Percentiles rank a stretch among this genome's conserved stretches.
phyloP scores from a whole-genome alignment of 2,329 filamentous ascomycete genomes.

The Monascus ruber region DNA sequence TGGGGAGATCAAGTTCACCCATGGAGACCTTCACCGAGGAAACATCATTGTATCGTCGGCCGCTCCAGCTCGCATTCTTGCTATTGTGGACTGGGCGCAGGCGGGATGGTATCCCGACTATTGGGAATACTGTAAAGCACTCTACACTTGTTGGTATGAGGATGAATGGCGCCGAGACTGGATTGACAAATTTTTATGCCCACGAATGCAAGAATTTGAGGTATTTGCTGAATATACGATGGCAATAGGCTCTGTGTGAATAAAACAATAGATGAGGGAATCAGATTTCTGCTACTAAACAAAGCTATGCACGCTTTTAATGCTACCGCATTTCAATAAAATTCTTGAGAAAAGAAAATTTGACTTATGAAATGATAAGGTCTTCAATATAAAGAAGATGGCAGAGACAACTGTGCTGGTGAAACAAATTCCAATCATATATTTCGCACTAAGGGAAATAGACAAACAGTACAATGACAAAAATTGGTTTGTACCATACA shows the following conservation, averaged over 20 bases:
- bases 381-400: too few relatives aligned
- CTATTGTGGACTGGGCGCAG: slow-evolving; percentile 20
- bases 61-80: slow-evolving; percentile 9
- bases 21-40: slow-evolving; percentile 19
- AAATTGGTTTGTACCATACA: background rate
- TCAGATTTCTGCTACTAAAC: too few relatives aligned
- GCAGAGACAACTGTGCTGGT: too few relatives aligned
- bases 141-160: slow-evolving; percentile 12
- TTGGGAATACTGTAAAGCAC: slow-evolving; percentile 8
- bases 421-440: too few relatives aligned
- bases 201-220: slow-evolving; percentile 1
- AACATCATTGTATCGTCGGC: slow-evolving; percentile 21
- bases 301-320: too few relatives aligned
- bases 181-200: slow-evolving; percentile 4
- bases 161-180: slow-evolving; percentile 5
- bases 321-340: too few relatives aligned
- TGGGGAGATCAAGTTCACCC: slow-evolving; percentile 21
- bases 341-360: too few relatives aligned
- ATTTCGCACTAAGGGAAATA: too few relatives aligned
- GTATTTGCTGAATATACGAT: slow-evolving; percentile 5
- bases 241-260: slow-evolving; percentile 7
- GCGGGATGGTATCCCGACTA: slow-evolving; percentile 21
- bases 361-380: too few relatives aligned
- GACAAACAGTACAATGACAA: too few relatives aligned
- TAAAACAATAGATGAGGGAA: background rate